A percentile compares a stretch with the other conserved stretches of the same genome.
Conservation (phyloP, 805 yeast species). For the Kodamaea kaohsiungensis region DNA sequence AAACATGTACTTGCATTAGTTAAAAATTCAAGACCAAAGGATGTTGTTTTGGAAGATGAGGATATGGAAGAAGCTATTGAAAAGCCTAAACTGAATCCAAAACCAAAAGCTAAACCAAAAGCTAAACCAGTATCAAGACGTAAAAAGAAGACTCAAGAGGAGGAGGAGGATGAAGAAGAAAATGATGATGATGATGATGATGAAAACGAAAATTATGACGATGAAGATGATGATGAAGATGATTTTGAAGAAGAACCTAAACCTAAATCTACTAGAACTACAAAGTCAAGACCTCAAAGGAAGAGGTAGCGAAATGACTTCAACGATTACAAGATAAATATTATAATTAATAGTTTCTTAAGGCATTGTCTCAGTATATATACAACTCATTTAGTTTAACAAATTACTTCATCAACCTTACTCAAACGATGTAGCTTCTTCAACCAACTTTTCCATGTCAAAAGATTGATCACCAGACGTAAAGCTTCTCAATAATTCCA, state of each 20-base stretch:
- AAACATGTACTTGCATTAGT: conserved; percentile 45
- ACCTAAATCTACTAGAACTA: conserved; percentile 4
- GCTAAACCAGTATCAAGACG: not conserved
- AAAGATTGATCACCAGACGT: conserved; percentile 70
- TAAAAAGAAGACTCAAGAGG: not conserved
- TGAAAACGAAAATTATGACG: not conserved
- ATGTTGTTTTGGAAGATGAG: conserved; percentile 1
- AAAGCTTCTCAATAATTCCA: conserved; percentile 63
- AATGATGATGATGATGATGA: not conserved
- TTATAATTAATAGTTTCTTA: no score
- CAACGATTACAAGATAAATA: not conserved
- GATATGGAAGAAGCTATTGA: not conserved
- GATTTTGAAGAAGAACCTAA: not conserved
- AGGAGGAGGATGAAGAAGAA: not conserved
- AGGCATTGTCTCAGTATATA: not conserved
- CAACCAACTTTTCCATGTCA: conserved; percentile 63
- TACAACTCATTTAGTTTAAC: not conserved
- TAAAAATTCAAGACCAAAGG: conserved; percentile 17
- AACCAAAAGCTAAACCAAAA: not conserved
- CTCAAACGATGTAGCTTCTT: conserved; percentile 74
- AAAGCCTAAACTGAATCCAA: not conserved
- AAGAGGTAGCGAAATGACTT: not conserved
- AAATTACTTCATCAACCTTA: no score
- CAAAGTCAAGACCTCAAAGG: conserved; percentile 8
- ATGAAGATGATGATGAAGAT: not conserved